Base-by-base conservation (phyloP, 257 asterid genomes). In the Solanum pinnatisectum region DNA sequence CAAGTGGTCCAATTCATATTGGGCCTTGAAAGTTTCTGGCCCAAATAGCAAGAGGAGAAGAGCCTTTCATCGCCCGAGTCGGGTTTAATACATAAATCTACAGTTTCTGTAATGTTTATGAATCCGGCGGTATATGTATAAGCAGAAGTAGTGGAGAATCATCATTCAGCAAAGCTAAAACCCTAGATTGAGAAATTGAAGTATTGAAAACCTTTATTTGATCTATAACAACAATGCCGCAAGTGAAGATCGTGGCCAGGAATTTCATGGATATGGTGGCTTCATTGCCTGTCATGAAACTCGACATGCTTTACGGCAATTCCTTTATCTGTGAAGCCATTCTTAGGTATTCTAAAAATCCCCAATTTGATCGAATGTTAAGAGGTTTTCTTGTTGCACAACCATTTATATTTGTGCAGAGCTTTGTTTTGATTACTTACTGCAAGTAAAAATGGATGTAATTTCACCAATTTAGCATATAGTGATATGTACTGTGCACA, bases 231-330 rank as follows among this genome's bases (percentile, higher is more conserved):
- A 90, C 91, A 90, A 97, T 97, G 99, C 99, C 99, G 90, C 98
- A 96, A 87, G 98, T 97, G 88, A 96, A 90, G 91, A 93, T 97
- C 67, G 99, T 97, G 6, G 98, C 99, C 8, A 95, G 93, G 88
- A 97, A 97, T 87, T 97, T 97, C 88, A 95, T 96, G 99, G 99
- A 97, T 91, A 97, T 97, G 99, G 99, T 95, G 94, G 98, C 99
- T 77, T 97, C 99, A 42, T 88, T 97, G 94, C 99, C 99, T 35
- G 94, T 98, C 4, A n/a, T 91, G 90, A 97, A 97, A 91, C 99
- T 97, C 16, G 98, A 97, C 91, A 93, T 90, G 90, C 98, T 97
- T 86, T 97, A 95, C 87, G 94, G 95, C 39, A 97, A 95, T 88
- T 92, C 99, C 33, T 97, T 96, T 93, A 96, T 96, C 82, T 95